Evolutionary conservation across 371 early-diverging fungal genomes (phyloP), one percentile per base, ranked within the genome.

Genomic region (Mortierella sp.): DNA sequence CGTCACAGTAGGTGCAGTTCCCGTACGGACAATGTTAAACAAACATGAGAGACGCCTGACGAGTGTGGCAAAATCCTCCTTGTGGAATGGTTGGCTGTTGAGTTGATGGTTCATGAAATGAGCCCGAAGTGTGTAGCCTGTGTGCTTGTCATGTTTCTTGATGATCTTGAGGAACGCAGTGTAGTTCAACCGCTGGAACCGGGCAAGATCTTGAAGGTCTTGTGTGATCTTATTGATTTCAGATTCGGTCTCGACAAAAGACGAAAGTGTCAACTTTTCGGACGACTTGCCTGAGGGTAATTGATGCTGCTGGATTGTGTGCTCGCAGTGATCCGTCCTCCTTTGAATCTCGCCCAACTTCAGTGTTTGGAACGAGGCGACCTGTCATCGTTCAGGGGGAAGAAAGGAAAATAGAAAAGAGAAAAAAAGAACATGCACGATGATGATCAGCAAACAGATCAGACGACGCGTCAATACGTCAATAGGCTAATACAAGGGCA

Each of bases 61-160:
- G 38, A 98, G 78, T 12, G 83, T 84, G 61, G 97, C 95, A 78
- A 95, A 94, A 64, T 90, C 91, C 66, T 97, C 94, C 68, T 93
- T 92, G 83, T 91, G 94, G 69, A 96, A 95, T 1, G 96, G 94
- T 21, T 90, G 90, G 23, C 84, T 86, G 70, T 93, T 93, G 57
- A 99, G 81, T 53, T 83, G 83, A 43, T 90, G 87, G 50, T 90
- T 90, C 80, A 90, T 90, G 76, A 96, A 97, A 83, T 91, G 86
- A 18, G 94, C 91, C 80, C 91, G 90, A 26, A 98, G 84, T 7
- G 85, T 76, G 84, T 89, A 95, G 18, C 87, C 82, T 4, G 97
- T 95, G 80, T 87, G 86, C 85, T 96, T 96, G 83, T 97, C 98
- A 70, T 96, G 96, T 79, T 97, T 96, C 76, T 96, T 96, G 59